Evolutionary conservation across 2,329 filamentous ascomycete genomes (phyloP).

Genomic region (Alternaria burnsii): DNA sequence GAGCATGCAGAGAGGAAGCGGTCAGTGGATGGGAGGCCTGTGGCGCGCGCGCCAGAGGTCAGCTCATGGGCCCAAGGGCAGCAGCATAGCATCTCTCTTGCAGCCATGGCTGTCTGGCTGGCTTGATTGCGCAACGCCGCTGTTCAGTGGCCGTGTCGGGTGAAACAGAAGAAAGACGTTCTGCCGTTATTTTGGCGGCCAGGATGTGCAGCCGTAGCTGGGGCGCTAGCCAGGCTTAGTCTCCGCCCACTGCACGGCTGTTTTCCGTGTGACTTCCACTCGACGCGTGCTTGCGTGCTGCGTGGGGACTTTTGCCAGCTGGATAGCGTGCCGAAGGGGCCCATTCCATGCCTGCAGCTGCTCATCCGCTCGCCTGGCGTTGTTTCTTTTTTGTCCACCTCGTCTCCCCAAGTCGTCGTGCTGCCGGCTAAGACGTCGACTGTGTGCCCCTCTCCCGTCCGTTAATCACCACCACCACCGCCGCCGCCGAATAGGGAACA

Average conservation of each 20-base stretch:
- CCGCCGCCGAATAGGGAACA: conserved; percentile 1
- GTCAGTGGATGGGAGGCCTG: conserved; percentile 8
- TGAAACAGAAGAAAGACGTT: conserved; percentile 12
- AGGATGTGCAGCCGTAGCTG: conserved; percentile 12
- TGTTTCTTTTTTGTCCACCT: neutral
- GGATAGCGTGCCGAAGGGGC: conserved; percentile 16
- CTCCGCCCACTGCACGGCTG: conserved; percentile 2
- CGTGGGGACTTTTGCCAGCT: conserved; percentile 23
- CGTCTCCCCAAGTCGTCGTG: conserved; percentile 9
- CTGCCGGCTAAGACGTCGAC: conserved; percentile 18
- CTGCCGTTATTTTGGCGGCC: conserved; percentile 16
- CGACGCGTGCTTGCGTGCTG: conserved; percentile 20
- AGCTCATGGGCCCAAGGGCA: neutral
- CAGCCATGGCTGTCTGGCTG: neutral
- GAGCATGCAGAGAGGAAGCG: conserved; percentile 15
- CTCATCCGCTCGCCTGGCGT: conserved; percentile 1
- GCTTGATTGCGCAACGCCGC: conserved; percentile 7
- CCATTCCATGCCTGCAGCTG: conserved; percentile 14
- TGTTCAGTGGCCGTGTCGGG: neutral
- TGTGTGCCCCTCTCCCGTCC: conserved; percentile 23
- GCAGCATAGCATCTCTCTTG: neutral
- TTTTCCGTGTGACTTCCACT: conserved; percentile 23
- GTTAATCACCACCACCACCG: conserved; percentile 11
- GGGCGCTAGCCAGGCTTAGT: neutral
- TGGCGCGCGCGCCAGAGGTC: neutral